These are phyloP conservation scores for Fraxinus nigra DNA, from an alignment of 305 asterid genomes.

Conservation along the genomic window DNA sequence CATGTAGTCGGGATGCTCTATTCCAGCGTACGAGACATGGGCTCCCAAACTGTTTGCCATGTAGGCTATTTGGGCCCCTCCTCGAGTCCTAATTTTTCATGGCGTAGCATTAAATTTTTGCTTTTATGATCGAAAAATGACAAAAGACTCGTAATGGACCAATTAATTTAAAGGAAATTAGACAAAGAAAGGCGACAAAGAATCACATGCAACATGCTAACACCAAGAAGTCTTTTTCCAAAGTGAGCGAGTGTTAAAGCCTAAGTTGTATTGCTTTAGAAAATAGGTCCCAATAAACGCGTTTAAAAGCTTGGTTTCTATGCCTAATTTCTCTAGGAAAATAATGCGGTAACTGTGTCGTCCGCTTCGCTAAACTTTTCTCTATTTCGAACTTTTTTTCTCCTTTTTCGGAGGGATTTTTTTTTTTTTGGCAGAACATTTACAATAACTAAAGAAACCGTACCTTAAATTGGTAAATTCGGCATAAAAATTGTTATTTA, in stretches of 20 bases:
- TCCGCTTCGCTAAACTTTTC: background rate
- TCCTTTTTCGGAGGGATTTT: no score
- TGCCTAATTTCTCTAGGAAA: background rate
- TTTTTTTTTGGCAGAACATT: background rate
- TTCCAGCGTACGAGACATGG: no score
- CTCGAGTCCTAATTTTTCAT: no score
- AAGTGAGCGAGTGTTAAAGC: background rate
- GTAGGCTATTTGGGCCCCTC: no score
- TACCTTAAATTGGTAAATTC: no score
- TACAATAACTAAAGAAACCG: background rate
- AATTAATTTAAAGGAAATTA: background rate
- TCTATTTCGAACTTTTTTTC: background rate
- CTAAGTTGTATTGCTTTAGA: background rate
- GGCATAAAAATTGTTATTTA: no score
- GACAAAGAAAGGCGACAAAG: background rate
- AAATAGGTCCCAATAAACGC: constrained; percentile 12
- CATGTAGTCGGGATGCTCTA: no score
- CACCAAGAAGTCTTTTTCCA: background rate
- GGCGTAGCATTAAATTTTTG: background rate
- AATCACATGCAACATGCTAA: constrained; percentile 6
- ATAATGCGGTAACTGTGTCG: background rate
- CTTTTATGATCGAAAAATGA: background rate
- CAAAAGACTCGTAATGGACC: background rate
- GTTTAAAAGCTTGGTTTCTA: background rate
- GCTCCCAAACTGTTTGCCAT: no score